Evolutionary conservation across 305 asterid genomes (phyloP), one percentile per base, ranked within the genome.

Genomic region (Fraxinus dipetala): DNA sequence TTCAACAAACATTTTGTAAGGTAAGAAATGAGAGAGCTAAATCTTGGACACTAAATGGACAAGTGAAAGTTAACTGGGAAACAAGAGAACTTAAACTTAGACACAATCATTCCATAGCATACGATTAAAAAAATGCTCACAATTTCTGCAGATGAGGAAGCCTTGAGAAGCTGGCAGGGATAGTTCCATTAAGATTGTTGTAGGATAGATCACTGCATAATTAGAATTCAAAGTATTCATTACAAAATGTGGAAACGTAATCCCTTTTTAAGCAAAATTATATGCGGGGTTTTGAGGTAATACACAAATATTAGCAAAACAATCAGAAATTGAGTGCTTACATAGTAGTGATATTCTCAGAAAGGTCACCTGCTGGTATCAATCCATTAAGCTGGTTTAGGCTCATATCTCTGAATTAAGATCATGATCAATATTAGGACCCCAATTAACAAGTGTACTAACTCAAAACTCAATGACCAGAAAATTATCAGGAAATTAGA

Each of bases 281-380:
- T 32, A 38, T 1, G 14, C 5, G 20, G 22, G 45, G 38, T 31
- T 30, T 35, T 80, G 36, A 80, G 24, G 73, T 28, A 48, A 36
- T 51, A 77, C 30, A 36, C 83, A 38, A 11, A 56, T 45, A 78
- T 73, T 32, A 79, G 48, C 28, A 59, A 83, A 67, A 28, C 38
- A 51, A 76, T 63, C 22, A 30, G 18, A 80, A 77, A 75, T 63
- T 76, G 83, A 78, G 28, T 72, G 75, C 99, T 89, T 89, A 95
- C 99, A 96, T 85, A n/a, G 97, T 93, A 36, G 99, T 96, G 85
- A 95, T 90, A 80, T 89, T 90, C 72, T 63, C 82, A 8, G 98
- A 91, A 79, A 96, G 90, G 65, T 81, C 75, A 74, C 94, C 90
- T 51, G 91, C 30, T 43, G 97, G 98, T 85, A 96, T 90, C 83